phyloP scores from a whole-genome alignment of 495 filamentous ascomycete species.

The Lasiosphaeria miniovina region DNA sequence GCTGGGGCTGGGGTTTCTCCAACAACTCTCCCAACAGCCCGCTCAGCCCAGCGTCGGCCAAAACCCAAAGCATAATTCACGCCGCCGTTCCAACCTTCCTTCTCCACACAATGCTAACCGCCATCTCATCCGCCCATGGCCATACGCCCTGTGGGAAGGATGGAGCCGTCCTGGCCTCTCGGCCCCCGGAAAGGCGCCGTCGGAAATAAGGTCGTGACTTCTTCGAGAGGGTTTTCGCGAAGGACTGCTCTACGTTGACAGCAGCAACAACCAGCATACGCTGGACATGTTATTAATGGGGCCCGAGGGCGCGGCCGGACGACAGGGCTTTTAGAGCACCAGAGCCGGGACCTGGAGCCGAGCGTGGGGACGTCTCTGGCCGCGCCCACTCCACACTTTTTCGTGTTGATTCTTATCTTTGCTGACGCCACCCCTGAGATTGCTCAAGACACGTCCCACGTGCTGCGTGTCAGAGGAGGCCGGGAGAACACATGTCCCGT shows the following conservation, averaged over 20 bases:
- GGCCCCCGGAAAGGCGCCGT: neutral
- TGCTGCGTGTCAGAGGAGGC: constrained; percentile 4
- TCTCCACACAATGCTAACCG: constrained; percentile 8
- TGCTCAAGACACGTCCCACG: constrained; percentile 20
- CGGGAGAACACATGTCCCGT: neutral
- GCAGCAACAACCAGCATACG: no score
- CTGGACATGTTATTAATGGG: neutral
- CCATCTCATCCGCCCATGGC: neutral
- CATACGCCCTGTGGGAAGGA: constrained; percentile 4
- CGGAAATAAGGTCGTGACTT: neutral
- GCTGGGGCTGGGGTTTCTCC: neutral
- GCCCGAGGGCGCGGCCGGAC: neutral
- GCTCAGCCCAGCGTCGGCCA: neutral
- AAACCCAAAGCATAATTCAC: neutral
- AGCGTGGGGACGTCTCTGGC: neutral
- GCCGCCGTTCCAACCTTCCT: constrained; percentile 17
- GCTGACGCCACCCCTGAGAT: constrained; percentile 26
- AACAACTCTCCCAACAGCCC: neutral
- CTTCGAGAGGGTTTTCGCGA: neutral
- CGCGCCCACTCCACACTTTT: constrained; percentile 20
- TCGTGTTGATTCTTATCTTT: constrained; percentile 26
- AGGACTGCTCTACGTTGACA: no score
- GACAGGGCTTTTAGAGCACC: neutral
- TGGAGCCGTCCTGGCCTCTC: neutral
- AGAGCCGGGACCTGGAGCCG: neutral